phyloP scores from a whole-genome alignment of 495 filamentous ascomycete species.

The Eremomyces bilateralis region DNA sequence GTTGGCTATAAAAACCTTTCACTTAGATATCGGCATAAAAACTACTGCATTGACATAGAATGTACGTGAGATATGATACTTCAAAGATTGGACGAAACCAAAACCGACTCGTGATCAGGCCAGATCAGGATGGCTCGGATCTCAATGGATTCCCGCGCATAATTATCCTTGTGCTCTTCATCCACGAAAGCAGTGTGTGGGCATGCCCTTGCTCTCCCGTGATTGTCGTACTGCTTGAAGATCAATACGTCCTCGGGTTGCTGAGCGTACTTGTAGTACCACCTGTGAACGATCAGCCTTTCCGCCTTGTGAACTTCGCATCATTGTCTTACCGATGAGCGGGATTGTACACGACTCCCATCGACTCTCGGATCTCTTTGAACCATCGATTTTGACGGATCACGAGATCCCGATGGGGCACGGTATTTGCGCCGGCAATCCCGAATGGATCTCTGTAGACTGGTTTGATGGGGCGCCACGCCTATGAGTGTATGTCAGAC shows the following conservation, averaged over 20 bases:
- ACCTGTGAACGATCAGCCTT: background rate
- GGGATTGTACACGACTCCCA: too few species aligned
- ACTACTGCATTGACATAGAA: too few species aligned
- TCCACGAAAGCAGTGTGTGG: background rate
- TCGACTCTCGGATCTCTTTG: background rate
- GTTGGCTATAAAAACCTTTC: too few species aligned
- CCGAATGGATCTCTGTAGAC: background rate
- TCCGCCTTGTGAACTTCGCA: too few species aligned
- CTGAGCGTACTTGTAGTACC: background rate
- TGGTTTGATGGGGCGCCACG: background rate
- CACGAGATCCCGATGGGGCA: background rate
- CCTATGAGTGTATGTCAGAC: background rate
- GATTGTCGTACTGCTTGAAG: background rate
- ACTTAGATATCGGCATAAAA: too few species aligned
- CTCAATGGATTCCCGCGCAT: background rate
- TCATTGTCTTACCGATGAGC: too few species aligned
- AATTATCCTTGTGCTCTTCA: background rate
- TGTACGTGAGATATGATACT: too few species aligned
- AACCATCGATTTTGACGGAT: background rate
- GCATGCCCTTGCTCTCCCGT: background rate
- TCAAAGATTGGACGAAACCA: too few species aligned
- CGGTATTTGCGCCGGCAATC: background rate
- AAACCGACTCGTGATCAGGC: background rate
- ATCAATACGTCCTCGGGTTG: background rate
- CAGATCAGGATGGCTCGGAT: background rate